Conservation (phyloP, 1,284 basidiomycete species). For the Ustilago crameri region DNA sequence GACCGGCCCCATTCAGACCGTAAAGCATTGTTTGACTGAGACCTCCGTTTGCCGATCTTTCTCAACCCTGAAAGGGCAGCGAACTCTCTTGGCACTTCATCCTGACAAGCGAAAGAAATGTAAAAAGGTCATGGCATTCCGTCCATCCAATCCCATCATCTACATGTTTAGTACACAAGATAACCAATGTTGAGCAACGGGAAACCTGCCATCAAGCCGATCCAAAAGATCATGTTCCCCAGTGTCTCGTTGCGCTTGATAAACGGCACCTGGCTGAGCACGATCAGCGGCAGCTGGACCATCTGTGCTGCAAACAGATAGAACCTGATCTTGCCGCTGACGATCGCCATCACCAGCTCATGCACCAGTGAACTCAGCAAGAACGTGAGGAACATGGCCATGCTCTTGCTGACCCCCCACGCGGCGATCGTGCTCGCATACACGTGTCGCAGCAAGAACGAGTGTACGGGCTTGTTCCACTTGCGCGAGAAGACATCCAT, state of each 20-base stretch:
- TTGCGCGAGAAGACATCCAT: slow-evolving; percentile 85
- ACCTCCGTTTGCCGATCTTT: too few relatives aligned
- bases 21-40: too few relatives aligned
- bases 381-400: slow-evolving; percentile 92
- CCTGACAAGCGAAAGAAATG: too few relatives aligned
- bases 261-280: slow-evolving; percentile 74
- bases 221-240: slow-evolving; percentile 83
- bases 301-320: slow-evolving; percentile 74
- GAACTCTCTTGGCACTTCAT: too few relatives aligned
- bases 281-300: slow-evolving; percentile 90
- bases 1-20: too few relatives aligned
- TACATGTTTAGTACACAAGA: slow-evolving; percentile 49
- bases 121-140: too few relatives aligned
- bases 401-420: slow-evolving; percentile 78
- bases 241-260: slow-evolving; percentile 54
- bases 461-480: slow-evolving; percentile 75
- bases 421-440: slow-evolving; percentile 84
- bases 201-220: slow-evolving; percentile 84
- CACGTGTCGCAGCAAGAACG: slow-evolving; percentile 92
- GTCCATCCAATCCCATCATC: too few relatives aligned
- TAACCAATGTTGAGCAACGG: slow-evolving; percentile 88
- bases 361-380: slow-evolving; percentile 75
- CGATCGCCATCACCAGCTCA: slow-evolving; percentile 90
- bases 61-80: too few relatives aligned
- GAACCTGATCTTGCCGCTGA: slow-evolving; percentile 66